phyloP scores from a whole-genome alignment of 306 rosid genomes.

The Corylus heterophylla region DNA sequence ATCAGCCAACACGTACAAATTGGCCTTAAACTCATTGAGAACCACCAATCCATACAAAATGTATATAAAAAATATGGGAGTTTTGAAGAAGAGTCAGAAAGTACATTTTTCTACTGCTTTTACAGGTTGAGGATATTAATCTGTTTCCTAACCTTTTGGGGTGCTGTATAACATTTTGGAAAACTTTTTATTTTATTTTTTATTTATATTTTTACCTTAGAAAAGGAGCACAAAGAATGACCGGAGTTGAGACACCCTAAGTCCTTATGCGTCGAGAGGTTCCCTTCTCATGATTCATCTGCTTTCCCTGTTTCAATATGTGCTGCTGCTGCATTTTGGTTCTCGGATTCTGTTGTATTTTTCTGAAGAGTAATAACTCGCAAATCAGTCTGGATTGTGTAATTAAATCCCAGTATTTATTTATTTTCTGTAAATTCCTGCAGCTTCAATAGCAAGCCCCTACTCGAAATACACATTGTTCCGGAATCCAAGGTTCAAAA shows the following conservation, averaged over 20 bases:
- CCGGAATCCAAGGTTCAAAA: slow-evolving; percentile 61
- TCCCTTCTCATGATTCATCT: not conserved
- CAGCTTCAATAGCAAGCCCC: slow-evolving; percentile 70
- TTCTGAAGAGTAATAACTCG: slow-evolving; percentile 6
- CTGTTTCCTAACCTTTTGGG: not conserved
- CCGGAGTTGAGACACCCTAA: not conserved
- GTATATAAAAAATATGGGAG: not conserved
- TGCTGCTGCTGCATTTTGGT: slow-evolving; percentile 12
- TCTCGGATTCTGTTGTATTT: slow-evolving; percentile 12
- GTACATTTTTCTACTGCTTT: not conserved
- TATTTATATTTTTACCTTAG: not conserved
- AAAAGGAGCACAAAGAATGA: not conserved
- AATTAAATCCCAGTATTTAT: slow-evolving; percentile 29
- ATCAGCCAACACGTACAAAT: not conserved
- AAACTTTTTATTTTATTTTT: not conserved
- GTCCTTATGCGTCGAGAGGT: not conserved
- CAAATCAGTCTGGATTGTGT: slow-evolving; percentile 3
- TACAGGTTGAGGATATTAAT: not conserved
- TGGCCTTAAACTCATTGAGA: not conserved
- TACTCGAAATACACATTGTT: slow-evolving; percentile 20
- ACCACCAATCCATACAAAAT: not conserved
- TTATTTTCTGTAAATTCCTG: slow-evolving; percentile 31
- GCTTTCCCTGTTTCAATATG: slow-evolving; percentile 12
- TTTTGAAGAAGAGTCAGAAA: not conserved
- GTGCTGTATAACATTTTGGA: not conserved